Base-by-base conservation (phyloP, 1,139 yeast genomes). In the Geotrichum klebahnii region DNA sequence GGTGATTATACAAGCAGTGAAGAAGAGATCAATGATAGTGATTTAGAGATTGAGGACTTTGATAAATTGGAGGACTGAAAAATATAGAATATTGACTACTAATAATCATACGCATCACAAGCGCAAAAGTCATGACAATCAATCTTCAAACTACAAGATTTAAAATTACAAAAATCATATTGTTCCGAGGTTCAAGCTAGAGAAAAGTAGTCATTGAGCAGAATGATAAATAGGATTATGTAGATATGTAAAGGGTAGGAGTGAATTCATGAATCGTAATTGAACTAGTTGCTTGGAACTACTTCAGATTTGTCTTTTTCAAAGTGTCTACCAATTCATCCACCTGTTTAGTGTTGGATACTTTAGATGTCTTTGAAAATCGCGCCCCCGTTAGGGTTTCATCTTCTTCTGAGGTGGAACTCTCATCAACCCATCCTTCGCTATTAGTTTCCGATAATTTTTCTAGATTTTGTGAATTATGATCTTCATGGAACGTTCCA, bases 371-470 rank as follows among this genome's bases (percentile, higher is more conserved):
- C 17, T 16, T 20, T 10, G n/a, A n/a, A 9, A n/a, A 16, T 20
- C 8, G 20, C 3, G 38, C 22, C 5, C 6, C 8, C 10, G 19
- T 17, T 16, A 22, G 4, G 10, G 22, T 16, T 14, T 4, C 23
- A n/a, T 20, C 31, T 4, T 8, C 17, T 19, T 36, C 40, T 3
- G 40, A 22, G 14, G n/a, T 22, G 12, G 31, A 12, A 16, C 66
- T 74, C 28, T 57, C 61, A 26, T 62, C 61, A 40, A 55, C 60
- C 58, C 61, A 57, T 14, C 55, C 61, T 29, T 59, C 61, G n/a
- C 60, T 52, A 37, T 61, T 65, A 5, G 53, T 53, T 39, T 56
- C 60, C 5, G 59, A 59, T 26, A 57, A 49, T 23, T 54, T 51
- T 3, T 33, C 19, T n/a, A 29, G 31, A 22, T 20, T n/a, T 17